Percentiles rank a stretch among this genome's conserved stretches.
Conservation (phyloP, 164 flowering plant species). For the Cinnamomum micranthum region DNA sequence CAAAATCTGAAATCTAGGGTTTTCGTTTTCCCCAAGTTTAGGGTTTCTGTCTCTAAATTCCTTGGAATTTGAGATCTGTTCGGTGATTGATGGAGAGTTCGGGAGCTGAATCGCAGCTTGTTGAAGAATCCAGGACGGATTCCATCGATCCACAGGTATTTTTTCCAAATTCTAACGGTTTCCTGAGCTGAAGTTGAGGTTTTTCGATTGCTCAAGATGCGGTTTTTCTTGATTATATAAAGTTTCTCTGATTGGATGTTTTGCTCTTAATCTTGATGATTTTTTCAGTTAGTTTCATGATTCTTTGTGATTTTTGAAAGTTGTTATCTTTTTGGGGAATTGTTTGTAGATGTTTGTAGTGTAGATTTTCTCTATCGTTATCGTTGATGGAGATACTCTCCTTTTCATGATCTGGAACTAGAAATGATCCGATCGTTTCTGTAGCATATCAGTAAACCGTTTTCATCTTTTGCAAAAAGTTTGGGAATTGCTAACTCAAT, state of each 20-base stretch:
- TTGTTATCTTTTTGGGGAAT: background rate
- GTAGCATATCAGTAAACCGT: background rate
- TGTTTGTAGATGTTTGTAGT: background rate
- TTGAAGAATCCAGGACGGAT: background rate
- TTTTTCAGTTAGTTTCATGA: background rate
- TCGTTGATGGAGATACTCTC: background rate
- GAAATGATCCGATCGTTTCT: background rate
- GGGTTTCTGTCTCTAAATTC: background rate
- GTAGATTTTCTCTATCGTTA: background rate
- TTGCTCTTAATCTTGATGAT: background rate
- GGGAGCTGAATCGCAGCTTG: constrained; percentile 2
- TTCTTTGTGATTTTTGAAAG: background rate
- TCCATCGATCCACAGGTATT: constrained; percentile 6
- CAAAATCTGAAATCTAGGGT: background rate
- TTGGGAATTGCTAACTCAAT: background rate
- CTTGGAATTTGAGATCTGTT: background rate
- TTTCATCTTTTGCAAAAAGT: too few relatives aligned
- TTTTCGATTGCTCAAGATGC: background rate
- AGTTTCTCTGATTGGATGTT: background rate
- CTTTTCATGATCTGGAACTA: background rate
- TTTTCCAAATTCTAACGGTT: background rate
- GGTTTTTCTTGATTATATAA: background rate
- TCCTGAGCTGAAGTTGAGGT: background rate
- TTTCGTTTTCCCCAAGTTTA: background rate
- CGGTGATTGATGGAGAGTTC: constrained; percentile 8